Evolutionary conservation across 345 rosid species (phyloP).

Genomic region (Eucalyptus coolabah): DNA sequence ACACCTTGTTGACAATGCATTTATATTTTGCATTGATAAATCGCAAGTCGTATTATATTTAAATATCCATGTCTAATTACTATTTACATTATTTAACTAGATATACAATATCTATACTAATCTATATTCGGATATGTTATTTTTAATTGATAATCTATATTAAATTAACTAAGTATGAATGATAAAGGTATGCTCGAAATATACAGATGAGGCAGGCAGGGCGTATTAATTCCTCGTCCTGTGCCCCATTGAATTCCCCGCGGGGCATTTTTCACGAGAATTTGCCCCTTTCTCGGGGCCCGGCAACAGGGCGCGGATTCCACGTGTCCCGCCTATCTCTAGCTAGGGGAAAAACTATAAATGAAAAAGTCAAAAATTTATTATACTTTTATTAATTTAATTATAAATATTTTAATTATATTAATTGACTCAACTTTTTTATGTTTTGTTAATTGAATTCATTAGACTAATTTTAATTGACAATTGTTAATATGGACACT

Average conservation of each 20-base stretch:
- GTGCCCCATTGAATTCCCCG: background rate
- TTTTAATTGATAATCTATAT: background rate
- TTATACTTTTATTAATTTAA: too few relatives aligned
- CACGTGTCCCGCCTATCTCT: background rate
- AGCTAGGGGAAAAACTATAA: background rate
- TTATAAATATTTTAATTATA: too few relatives aligned
- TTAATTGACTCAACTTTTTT: background rate
- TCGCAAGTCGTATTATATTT: background rate
- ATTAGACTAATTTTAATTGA: too few relatives aligned
- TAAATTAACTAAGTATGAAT: background rate
- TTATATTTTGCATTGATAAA: background rate
- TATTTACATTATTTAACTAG: background rate
- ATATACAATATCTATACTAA: too few relatives aligned
- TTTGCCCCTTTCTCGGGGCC: background rate
- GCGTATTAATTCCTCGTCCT: background rate
- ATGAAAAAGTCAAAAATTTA: too few relatives aligned
- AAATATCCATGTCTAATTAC: background rate
- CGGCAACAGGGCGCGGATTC: background rate
- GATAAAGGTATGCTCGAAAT: background rate
- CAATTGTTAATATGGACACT: accelerated
- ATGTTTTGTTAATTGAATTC: background rate
- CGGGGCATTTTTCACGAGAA: background rate
- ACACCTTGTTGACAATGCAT: too few relatives aligned
- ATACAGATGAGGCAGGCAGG: background rate
- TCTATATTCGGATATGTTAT: too few relatives aligned